These are phyloP conservation scores for Hygrophorus pudorinus DNA, from an alignment of 768 basidiomycete genomes.

Conservation along the genomic window DNA sequence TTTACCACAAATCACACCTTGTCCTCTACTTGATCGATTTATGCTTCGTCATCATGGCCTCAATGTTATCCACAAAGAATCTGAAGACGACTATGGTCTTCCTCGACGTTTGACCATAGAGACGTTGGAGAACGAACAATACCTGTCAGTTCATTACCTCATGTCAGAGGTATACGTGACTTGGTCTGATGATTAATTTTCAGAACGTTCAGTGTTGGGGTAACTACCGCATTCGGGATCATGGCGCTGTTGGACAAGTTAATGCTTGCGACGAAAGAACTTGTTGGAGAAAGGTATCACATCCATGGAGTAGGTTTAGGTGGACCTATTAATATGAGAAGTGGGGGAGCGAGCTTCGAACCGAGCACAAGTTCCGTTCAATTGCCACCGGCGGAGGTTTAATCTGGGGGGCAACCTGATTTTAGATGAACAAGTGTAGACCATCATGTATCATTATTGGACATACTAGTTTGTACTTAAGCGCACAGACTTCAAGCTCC, in stretches of 20 bases:
- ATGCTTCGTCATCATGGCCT: constrained; percentile 43
- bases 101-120: constrained; percentile 62
- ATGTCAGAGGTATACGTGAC: background rate
- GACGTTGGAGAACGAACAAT: constrained; percentile 69
- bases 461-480: no score
- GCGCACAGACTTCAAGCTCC: no score
- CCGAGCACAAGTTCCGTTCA: no score
- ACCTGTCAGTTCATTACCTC: constrained; percentile 42
- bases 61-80: constrained; percentile 59
- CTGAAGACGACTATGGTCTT: constrained; percentile 67
- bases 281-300: constrained; percentile 82
- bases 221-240: constrained; percentile 58
- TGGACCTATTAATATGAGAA: background rate
- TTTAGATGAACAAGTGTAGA: no score
- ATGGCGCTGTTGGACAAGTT: constrained; percentile 66
- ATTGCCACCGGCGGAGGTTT: no score
- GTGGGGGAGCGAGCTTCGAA: background rate
- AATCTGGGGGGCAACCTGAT: no score
- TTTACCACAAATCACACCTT: constrained; percentile 81
- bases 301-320: constrained; percentile 52
- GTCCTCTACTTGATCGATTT: constrained; percentile 47
- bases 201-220: constrained; percentile 65
- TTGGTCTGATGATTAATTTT: background rate
- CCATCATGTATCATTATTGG: no score
- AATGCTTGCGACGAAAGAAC: constrained; percentile 75